phyloP scores from a whole-genome alignment of 106 monocot species.

The Dendrobium chrysotoxum region DNA sequence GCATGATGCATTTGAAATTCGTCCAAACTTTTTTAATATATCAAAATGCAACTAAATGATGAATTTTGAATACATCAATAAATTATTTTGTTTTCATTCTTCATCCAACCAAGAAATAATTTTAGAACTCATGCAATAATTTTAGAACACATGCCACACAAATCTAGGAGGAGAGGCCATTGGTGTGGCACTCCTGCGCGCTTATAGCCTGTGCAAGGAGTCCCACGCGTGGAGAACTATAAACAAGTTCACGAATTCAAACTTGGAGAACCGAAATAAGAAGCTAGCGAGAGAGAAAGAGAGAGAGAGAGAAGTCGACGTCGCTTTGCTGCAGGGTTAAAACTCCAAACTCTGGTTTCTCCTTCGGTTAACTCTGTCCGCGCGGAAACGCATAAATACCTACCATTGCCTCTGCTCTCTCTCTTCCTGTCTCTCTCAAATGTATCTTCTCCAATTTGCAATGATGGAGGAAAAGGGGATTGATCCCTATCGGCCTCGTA shows the following conservation, averaged over 20 bases:
- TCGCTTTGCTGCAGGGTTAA: not conserved
- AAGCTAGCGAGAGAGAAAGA: too few relatives aligned
- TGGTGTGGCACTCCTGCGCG: not conserved
- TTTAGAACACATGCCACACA: too few relatives aligned
- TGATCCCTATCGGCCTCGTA: not conserved
- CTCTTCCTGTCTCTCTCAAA: not conserved
- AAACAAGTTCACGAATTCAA: not conserved
- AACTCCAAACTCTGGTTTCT: not conserved
- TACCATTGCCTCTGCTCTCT: not conserved
- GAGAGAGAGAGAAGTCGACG: not conserved
- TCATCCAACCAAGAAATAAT: too few relatives aligned
- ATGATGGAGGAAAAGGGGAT: not conserved
- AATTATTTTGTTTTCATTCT: too few relatives aligned
- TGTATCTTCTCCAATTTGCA: not conserved
- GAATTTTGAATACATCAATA: too few relatives aligned
- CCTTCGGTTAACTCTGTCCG: not conserved
- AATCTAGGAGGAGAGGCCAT: too few relatives aligned
- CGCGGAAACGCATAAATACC: not conserved
- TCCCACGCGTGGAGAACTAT: not conserved
- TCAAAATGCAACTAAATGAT: too few relatives aligned
- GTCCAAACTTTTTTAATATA: too few relatives aligned
- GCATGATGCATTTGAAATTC: too few relatives aligned
- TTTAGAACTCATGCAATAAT: too few relatives aligned
- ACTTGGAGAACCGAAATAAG: not conserved
- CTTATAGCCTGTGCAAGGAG: not conserved